Evolutionary conservation across 176 grass and related monocot species (phyloP), one percentile per base, ranked within the genome.

Genomic region (Areca catechu): DNA sequence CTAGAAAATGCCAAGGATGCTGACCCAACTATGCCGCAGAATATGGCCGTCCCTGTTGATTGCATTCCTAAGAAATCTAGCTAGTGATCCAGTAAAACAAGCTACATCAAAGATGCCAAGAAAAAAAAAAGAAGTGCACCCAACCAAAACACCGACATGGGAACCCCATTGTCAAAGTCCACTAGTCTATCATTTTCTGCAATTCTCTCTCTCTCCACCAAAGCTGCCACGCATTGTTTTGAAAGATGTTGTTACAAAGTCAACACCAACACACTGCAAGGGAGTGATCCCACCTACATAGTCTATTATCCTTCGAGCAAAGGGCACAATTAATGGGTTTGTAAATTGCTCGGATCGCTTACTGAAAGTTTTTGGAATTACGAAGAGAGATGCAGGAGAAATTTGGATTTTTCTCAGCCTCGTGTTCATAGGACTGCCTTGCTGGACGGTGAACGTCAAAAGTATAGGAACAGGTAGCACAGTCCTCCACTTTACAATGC

Each of bases 61-160:
- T 92, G 86, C 67, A 92, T 80, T 47, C 69, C 76, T 3, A 86
- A 92, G 53, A 83, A 80, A 58, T 92, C 83, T 0, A 92, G 73
- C 37, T 0, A 92, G 73, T 25, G 83, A 43, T 0, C 83, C 83
- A 0, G 78, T 54, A 51, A 92, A 92, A 0, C 83, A 86, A 0
- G 82, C 76, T 4, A 77, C 73, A 10, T 92, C 83, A 1, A 75
- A 62, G 19, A 92, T 61, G 5, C 88, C 83, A 19, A 25, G 69
- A 5, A 78, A 29, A 83, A 71, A n/a, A n/a, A 25, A 25, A 25
- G 65, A 86, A 92, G 50, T 86, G 88, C 5, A 67, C 61, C 12
- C 4, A 86, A 61, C 79, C 79, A 80, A 68, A 86, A 77, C 3
- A 86, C 62, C 4, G 88, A 92, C 83, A 86, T 74, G 1, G 90